These are phyloP conservation scores for Crotalaria pallida DNA, from an alignment of 306 rosid genomes.

Conservation along the genomic window DNA sequence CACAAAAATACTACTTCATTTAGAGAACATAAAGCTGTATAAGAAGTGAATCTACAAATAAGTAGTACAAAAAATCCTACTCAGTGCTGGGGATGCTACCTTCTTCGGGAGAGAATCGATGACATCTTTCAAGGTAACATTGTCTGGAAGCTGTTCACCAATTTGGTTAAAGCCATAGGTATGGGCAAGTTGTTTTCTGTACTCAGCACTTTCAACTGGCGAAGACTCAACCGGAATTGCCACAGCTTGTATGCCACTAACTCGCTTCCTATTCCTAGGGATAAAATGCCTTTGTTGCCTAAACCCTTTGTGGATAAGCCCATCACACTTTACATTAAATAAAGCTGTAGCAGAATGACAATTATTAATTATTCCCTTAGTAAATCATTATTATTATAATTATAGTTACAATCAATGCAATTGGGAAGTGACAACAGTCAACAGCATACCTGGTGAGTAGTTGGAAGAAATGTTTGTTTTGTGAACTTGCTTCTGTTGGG, in stretches of 20 bases:
- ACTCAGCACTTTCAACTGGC: slow-evolving; percentile 49
- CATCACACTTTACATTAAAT: slow-evolving; percentile 30
- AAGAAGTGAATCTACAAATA: background rate
- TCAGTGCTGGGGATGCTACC: slow-evolving; percentile 34
- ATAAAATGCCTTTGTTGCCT: slow-evolving; percentile 25
- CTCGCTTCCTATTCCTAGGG: slow-evolving; percentile 37
- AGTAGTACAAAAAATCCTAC: too few relatives aligned
- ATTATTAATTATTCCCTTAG: background rate
- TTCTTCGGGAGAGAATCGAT: slow-evolving; percentile 77
- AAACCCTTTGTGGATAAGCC: slow-evolving; percentile 39
- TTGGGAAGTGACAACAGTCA: background rate
- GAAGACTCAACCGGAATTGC: slow-evolving; percentile 63
- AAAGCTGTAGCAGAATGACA: slow-evolving; percentile 41
- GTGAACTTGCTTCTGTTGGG: slow-evolving; percentile 44
- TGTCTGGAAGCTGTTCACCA: slow-evolving; percentile 76
- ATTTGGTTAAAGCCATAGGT: slow-evolving; percentile 74
- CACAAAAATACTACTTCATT: background rate
- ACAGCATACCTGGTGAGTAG: slow-evolving; percentile 43
- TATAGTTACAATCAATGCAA: background rate
- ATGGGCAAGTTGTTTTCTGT: slow-evolving; percentile 63
- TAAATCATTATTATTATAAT: background rate
- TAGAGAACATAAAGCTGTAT: background rate
- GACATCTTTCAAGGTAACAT: slow-evolving; percentile 65
- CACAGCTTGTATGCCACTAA: slow-evolving; percentile 52
- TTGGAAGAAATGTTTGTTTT: slow-evolving; percentile 35